Percentiles rank a stretch among this genome's conserved stretches.
These are phyloP conservation scores for Nannochloris sp. DNA, from an alignment of 139 green algal species.

Conservation along the genomic window DNA sequence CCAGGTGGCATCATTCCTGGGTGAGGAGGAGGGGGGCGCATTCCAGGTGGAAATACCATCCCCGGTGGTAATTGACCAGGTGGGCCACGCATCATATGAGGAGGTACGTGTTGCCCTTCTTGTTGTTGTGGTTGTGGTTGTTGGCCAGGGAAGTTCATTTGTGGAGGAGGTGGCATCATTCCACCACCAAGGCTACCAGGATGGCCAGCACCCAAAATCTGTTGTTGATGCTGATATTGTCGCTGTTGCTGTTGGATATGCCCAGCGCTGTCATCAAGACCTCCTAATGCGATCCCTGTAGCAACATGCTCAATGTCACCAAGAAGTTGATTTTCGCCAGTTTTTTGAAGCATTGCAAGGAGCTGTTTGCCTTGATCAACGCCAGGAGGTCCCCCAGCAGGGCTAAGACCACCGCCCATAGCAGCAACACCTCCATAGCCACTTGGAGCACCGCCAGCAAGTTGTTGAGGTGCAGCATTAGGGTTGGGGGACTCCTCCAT, in stretches of 20 bases:
- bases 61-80: too few species aligned
- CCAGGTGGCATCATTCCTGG: too few species aligned
- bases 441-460: background rate
- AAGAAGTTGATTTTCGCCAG: too few species aligned
- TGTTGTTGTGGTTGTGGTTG: too few species aligned
- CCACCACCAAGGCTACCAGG: too few species aligned
- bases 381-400: background rate
- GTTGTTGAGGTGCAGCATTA: background rate
- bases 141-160: too few species aligned
- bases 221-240: background rate
- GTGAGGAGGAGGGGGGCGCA: too few species aligned
- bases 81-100: too few species aligned
- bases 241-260: background rate
- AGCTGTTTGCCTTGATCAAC: conserved; percentile 1
- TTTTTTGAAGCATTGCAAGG: background rate
- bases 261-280: background rate
- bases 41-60: too few species aligned
- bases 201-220: too few species aligned
- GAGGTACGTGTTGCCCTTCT: too few species aligned
- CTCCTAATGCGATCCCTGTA: background rate
- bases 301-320: background rate
- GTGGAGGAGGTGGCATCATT: too few species aligned
- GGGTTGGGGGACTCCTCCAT: conserved; percentile 8
- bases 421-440: background rate
- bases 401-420: background rate